Base-by-base conservation (phyloP, 441 rosid genomes). In the Lepidium campestre region DNA sequence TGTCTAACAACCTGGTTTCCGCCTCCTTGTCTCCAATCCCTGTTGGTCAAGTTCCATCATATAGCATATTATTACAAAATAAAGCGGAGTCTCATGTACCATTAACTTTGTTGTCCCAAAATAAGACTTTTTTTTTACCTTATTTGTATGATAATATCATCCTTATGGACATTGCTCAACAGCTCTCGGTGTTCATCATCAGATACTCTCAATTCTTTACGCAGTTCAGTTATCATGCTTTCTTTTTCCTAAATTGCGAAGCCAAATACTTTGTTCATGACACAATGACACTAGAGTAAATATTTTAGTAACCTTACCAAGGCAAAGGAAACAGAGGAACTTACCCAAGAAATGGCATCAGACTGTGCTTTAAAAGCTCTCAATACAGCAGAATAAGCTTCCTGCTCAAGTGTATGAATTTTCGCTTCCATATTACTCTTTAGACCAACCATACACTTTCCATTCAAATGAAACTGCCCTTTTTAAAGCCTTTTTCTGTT, bases 311-410 rank as follows among this genome's bases (percentile, higher is more conserved):
- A 40, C 62, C 57, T 1, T 13, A 54, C 56, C 10, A 57, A 32
- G 19, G 40, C 3, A 32, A 61, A 44, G 4, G 42, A 29, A 72
- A 53, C 50, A 44, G 36, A 53, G 36, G 34, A 10, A 39, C 4
- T 6, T 83, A 90, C 99, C 99, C 99, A 94, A 74, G 97, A 78
- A 72, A 94, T 83, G 37, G 96, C 96, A 83, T 94, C 99, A 23
- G 96, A 79, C 65, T 94, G 99, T 42, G 99, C 99, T 82, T 91
- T 89, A 72, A 94, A 90, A 65, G 99, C 98, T 61, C 96, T 92
- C 67, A 91, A 75, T 8, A 90, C 96, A 62, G 97, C 84, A 62
- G 87, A 79, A 73, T 94, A 91, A 41, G 98, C 99, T 78, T 94
- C 99, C 83, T 91, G 94, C 75, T 94, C 99, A 56, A 94, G 92